Evolutionary conservation across 202 grass and related monocot species (phyloP).

Genomic region (Dendrocalamus latiflorus): DNA sequence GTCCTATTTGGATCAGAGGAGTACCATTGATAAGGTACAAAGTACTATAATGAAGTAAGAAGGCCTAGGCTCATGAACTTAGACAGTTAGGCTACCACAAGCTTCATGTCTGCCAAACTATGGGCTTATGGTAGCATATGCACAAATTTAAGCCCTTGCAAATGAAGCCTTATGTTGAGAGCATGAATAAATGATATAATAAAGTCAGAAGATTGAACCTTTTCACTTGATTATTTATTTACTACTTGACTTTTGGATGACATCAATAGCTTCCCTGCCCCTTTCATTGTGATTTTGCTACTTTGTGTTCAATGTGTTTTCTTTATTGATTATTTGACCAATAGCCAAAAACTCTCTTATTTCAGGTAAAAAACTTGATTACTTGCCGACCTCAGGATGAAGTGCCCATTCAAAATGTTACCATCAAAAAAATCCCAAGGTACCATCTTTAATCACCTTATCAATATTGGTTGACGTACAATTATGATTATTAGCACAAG

Average conservation of each 20-base stretch:
- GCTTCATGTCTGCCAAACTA: not conserved
- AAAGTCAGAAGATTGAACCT: not conserved
- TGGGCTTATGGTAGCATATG: not conserved
- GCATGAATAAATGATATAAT: not conserved
- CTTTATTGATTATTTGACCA: not conserved
- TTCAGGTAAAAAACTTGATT: constrained; percentile 95
- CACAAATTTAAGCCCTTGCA: not conserved
- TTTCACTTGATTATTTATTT: not conserved
- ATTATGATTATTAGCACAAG: not conserved
- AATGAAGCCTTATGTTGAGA: not conserved
- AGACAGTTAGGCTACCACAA: not conserved
- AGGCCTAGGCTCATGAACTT: not conserved
- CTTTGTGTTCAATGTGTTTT: not conserved
- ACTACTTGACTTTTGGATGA: not conserved
- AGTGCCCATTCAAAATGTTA: constrained; percentile 82
- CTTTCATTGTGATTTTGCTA: not conserved
- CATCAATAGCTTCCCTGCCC: not conserved
- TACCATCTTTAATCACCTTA: constrained; percentile 27
- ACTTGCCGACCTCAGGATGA: constrained; percentile 77
- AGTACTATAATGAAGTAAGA: not conserved
- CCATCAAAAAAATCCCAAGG: constrained; percentile 98
- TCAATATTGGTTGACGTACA: not conserved
- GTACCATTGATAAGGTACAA: not conserved
- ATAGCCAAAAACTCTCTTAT: not conserved
- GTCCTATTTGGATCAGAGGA: too few species aligned